Conservation (phyloP, 306 rosid genomes). For the Lathyrus tuberosus region DNA sequence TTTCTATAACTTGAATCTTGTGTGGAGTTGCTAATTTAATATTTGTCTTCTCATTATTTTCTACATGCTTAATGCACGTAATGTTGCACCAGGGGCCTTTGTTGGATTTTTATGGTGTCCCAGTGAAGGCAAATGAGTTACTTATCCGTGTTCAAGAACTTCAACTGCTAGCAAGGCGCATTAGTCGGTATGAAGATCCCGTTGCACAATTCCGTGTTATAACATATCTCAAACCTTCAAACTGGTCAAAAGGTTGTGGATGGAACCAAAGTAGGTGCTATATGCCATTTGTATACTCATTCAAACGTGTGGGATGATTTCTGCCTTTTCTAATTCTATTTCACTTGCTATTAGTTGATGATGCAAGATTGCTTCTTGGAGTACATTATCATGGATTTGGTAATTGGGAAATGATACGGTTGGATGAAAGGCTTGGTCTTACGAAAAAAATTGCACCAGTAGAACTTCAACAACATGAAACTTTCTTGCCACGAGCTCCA, state of each 20-base stretch:
- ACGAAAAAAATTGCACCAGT: constrained; percentile 8
- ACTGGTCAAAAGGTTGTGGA: constrained; percentile 99
- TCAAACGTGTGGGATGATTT: background rate
- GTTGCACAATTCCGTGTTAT: constrained; percentile 86
- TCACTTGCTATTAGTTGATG: constrained; percentile 71
- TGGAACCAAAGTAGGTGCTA: constrained; percentile 94
- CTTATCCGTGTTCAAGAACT: constrained; percentile 88
- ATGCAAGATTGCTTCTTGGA: constrained; percentile 97
- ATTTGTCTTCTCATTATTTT: constrained; percentile 26
- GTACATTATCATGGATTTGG: constrained; percentile 90
- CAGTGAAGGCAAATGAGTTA: constrained; percentile 86
- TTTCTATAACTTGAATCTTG: constrained; percentile 40
- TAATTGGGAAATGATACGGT: constrained; percentile 91
- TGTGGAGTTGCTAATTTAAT: constrained; percentile 19
- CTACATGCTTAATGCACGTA: constrained; percentile 34
- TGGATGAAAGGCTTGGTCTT: constrained; percentile 44
- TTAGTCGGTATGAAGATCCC: constrained; percentile 89
- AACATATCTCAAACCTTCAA: constrained; percentile 84
- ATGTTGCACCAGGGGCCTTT: constrained; percentile 80
- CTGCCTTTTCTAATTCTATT: constrained; percentile 37
- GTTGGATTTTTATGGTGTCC: constrained; percentile 93
- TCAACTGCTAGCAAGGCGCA: constrained; percentile 87
- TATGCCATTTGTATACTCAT: constrained; percentile 22
- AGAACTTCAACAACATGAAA: constrained; percentile 85
- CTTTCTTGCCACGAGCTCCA: constrained; percentile 20